Base-by-base conservation (phyloP, 1,284 basidiomycete species). In the Rhodotorula sp. region DNA sequence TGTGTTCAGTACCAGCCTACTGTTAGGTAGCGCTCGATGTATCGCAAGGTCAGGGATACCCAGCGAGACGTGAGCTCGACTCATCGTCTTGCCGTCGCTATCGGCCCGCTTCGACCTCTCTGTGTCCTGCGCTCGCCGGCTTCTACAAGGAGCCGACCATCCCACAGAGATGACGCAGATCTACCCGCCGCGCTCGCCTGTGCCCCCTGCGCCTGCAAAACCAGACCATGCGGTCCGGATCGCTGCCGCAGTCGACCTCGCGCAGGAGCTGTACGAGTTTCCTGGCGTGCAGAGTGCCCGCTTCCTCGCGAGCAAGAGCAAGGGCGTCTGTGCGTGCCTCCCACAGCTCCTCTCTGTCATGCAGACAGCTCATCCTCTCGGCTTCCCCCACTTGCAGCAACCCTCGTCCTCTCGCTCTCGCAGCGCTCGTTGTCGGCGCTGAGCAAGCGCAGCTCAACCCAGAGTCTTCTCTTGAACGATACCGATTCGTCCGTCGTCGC, bases 391-490 rank as follows among this genome's bases (percentile, higher is more conserved):
- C 50, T 19, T 54, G 19, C 49, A 59, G 61, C 58, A 16, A 48
- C 52, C 16, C 48, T 75, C 44, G 46, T 42, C 19, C 50, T 75
- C 46, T 9, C 44, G 13, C 64, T 62, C 45, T 71, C 74, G 16
- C 53, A 67, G 25, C 55, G 64, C 13, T 75, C 74, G 8, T 55
- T 74, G 27, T 46, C 67, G 1, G 55, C 55, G 10, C 62, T 74
- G 44, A 65, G 41, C 5, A 73, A 75, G 59, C 68, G 64, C 23
- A 34, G 54, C 19, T 73, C 52, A 19, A 49, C 34, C 25, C 42
- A 42, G 27, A 49, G 27, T 34, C 9, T 23, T 14, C 52, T 70
- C 25, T 19, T 49, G 27, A 10, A 16, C 56, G 14, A 19, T 5
- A 17, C 10, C 27, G 45, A 41, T 8, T 48, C 55, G 25, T 21